phyloP scores from a whole-genome alignment of 164 flowering plant genomes.

The Umbellularia californica region DNA sequence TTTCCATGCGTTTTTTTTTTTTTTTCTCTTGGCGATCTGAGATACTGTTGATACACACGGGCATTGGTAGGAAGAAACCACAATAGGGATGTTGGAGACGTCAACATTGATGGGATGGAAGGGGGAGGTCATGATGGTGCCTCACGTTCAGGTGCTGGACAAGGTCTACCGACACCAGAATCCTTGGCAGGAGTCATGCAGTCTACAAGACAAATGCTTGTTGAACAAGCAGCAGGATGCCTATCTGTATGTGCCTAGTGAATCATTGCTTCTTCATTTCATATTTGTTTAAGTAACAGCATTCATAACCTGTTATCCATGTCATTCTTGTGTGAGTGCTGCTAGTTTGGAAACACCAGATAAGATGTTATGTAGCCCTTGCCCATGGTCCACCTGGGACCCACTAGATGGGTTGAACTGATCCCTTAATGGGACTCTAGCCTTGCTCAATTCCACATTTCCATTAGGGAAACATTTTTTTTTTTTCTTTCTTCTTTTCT shows the following conservation, averaged over 20 bases:
- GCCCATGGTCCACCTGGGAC: no score
- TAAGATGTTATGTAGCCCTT: no score
- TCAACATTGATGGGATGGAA: conserved; percentile 21
- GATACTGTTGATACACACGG: conserved; percentile 7
- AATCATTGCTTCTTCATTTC: not conserved
- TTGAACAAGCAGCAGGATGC: conserved; percentile 53
- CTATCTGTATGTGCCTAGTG: conserved; percentile 42
- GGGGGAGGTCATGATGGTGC: conserved; percentile 24
- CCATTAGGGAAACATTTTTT: no score
- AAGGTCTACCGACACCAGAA: conserved; percentile 64
- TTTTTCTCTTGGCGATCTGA: conserved; percentile 12
- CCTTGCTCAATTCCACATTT: no score
- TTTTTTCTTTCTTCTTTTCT: no score
- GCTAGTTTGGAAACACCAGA: not conserved
- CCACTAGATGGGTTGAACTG: no score
- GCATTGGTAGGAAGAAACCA: conserved; percentile 33
- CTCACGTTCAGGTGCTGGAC: conserved; percentile 24
- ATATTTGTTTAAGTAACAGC: not conserved
- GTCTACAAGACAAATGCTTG: conserved; percentile 54
- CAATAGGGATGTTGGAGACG: conserved; percentile 25
- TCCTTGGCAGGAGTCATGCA: conserved; percentile 66
- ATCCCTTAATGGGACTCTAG: no score
- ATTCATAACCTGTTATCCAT: not conserved
- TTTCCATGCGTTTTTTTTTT: not conserved
- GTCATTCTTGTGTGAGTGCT: not conserved